Conservation (phyloP, 306 rosid genomes). For the Morella rubra region DNA sequence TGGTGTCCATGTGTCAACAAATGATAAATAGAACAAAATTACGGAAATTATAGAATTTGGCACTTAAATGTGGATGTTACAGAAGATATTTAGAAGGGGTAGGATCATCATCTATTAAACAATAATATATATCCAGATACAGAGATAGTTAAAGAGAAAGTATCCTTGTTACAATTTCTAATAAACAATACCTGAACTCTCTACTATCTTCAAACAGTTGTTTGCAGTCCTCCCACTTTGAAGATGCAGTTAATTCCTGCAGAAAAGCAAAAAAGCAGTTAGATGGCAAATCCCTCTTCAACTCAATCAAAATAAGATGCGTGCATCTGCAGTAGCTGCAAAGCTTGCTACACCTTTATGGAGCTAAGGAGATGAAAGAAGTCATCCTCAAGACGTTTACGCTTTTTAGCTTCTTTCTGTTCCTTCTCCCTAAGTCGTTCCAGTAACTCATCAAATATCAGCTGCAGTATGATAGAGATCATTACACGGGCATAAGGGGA, state of each 20-base stretch:
- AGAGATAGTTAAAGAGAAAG: neutral
- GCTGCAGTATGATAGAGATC: conserved; percentile 54
- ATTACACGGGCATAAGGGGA: conserved; percentile 18
- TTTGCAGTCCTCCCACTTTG: conserved; percentile 77
- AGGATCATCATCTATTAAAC: conserved; percentile 5
- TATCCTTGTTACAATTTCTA: conserved; percentile 10
- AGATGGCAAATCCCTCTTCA: conserved; percentile 12
- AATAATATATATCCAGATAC: neutral
- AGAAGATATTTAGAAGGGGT: neutral
- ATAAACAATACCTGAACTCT: conserved; percentile 67
- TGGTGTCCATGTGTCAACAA: neutral
- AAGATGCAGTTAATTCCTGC: conserved; percentile 71
- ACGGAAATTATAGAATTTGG: neutral
- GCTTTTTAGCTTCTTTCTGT: conserved; percentile 89
- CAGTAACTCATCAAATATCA: conserved; percentile 79
- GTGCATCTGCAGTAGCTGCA: conserved; percentile 19
- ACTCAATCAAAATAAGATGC: conserved; percentile 23
- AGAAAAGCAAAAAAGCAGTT: conserved; percentile 24
- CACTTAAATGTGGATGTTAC: neutral
- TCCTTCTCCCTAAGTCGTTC: conserved; percentile 82
- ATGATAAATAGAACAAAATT: neutral
- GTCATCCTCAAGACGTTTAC: conserved; percentile 75
- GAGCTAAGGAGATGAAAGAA: conserved; percentile 62
- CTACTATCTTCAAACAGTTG: conserved; percentile 57
- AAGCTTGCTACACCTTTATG: conserved; percentile 55